Percentiles rank a stretch among this genome's conserved stretches.
Evolutionary conservation across 495 filamentous ascomycete species (phyloP).

Genomic region (Beverwykella pulmonaria): DNA sequence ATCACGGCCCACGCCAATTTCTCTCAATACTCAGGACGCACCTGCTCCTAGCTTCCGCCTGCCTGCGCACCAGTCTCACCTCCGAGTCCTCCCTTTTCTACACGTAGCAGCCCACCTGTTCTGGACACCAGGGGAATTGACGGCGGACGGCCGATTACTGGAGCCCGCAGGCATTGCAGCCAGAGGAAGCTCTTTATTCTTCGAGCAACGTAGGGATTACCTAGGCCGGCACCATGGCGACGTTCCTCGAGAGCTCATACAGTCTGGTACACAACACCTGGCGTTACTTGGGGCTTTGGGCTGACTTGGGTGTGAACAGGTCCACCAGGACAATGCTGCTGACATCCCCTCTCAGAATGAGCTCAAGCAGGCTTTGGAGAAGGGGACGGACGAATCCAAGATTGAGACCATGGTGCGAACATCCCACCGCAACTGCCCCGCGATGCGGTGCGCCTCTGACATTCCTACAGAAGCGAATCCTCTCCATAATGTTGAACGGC

Average conservation of each 20-base stretch:
- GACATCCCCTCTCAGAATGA: conserved; percentile 90
- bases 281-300: conserved; percentile 1
- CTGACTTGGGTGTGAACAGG: conserved; percentile 75
- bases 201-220: background rate
- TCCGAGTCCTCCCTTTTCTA: conserved; percentile 6
- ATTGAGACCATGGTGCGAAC: conserved; percentile 79
- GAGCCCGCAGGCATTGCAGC: conserved; percentile 15
- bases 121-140: conserved; percentile 34
- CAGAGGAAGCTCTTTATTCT: conserved; percentile 1
- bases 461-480: conserved; percentile 65
- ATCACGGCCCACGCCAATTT: background rate
- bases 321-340: conserved; percentile 92
- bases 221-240: conserved; percentile 67
- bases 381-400: conserved; percentile 95
- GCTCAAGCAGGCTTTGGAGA: conserved; percentile 91
- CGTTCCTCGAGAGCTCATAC: conserved; percentile 90
- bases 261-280: conserved; percentile 57
- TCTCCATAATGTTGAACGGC: conserved; percentile 75
- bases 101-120: conserved; percentile 33
- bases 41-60: background rate
- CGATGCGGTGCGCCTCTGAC: conserved; percentile 11
- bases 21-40: background rate
- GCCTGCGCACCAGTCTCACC: conserved; percentile 6
- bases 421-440: conserved; percentile 19
- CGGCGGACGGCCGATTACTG: conserved; percentile 38